Conservation (phyloP, 2,329 filamentous ascomycete species). For the Teratosphaeria epicoccoides region DNA sequence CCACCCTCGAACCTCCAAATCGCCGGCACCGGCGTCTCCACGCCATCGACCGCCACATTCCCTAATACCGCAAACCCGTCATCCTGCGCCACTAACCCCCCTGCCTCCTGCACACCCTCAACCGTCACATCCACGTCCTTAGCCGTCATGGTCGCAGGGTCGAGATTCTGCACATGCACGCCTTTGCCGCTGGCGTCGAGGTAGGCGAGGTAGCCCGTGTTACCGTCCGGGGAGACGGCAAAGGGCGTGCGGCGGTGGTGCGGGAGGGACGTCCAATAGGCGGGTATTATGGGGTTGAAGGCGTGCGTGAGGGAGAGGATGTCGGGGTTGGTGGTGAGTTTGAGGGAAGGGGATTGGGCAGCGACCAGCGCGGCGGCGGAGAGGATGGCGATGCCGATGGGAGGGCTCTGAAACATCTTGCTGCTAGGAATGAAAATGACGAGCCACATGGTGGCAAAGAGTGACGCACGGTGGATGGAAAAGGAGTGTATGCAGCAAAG, state of each 20-base stretch:
- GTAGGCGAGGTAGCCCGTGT: constrained; percentile 50
- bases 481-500: no score
- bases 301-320: constrained; percentile 38
- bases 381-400: not conserved
- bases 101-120: constrained; percentile 46
- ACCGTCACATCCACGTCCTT: constrained; percentile 44
- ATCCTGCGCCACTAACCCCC: constrained; percentile 50
- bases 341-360: constrained; percentile 30
- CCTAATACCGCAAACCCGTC: constrained; percentile 54
- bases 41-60: constrained; percentile 44
- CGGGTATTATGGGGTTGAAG: constrained; percentile 48
- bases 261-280: constrained; percentile 52
- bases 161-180: constrained; percentile 48
- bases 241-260: constrained; percentile 55
- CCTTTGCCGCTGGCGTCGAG: constrained; percentile 45
- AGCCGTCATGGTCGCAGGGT: constrained; percentile 44
- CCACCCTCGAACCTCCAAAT: constrained; percentile 50
- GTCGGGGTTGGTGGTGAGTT: constrained; percentile 33
- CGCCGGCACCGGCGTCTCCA: constrained; percentile 43
- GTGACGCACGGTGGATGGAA: not conserved
- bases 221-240: constrained; percentile 50
- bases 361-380: constrained; percentile 20
- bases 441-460: not conserved
- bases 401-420: not conserved
- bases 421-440: not conserved